Conservation (phyloP, 768 basidiomycete genomes). For the Albatrellus ellisii region DNA sequence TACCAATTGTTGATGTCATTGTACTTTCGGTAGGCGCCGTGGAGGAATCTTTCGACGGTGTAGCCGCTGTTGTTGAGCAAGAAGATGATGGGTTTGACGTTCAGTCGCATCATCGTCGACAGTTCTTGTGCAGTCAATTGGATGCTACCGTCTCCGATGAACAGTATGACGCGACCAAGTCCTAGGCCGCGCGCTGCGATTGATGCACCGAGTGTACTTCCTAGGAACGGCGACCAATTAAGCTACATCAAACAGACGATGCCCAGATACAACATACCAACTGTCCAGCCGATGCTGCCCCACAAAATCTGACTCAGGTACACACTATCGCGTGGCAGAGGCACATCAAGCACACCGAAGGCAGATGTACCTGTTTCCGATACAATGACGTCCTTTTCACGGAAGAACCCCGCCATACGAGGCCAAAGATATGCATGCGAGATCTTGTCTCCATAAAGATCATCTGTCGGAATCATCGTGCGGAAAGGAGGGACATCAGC, state of each 20-base stretch:
- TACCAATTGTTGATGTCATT: conserved; percentile 76
- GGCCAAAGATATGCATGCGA: conserved; percentile 83
- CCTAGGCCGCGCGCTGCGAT: conserved; percentile 59
- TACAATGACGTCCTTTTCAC: conserved; percentile 59
- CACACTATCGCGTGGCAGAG: conserved; percentile 55
- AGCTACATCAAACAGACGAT: not conserved
- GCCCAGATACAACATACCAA: conserved; percentile 14
- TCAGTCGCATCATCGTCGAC: conserved; percentile 67
- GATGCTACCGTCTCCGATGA: conserved; percentile 78
- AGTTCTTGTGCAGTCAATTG: conserved; percentile 76
- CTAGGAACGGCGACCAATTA: conserved; percentile 17
- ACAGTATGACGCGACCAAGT: conserved; percentile 61
- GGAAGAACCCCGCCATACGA: conserved; percentile 59
- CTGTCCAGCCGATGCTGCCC: conserved; percentile 88
- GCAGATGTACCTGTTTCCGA: conserved; percentile 84
- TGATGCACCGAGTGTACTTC: conserved; percentile 67
- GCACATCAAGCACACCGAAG: conserved; percentile 77
- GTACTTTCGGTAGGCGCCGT: conserved; percentile 60
- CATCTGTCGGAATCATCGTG: conserved; percentile 24
- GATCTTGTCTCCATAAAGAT: conserved; percentile 30
- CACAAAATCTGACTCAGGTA: conserved; percentile 73
- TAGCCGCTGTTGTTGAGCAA: conserved; percentile 74
- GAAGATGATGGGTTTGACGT: conserved; percentile 74
- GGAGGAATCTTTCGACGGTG: conserved; percentile 74
- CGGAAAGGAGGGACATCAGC: conserved; percentile 30